phyloP scores from a whole-genome alignment of 768 basidiomycete species.

The Russula dissimulans region DNA sequence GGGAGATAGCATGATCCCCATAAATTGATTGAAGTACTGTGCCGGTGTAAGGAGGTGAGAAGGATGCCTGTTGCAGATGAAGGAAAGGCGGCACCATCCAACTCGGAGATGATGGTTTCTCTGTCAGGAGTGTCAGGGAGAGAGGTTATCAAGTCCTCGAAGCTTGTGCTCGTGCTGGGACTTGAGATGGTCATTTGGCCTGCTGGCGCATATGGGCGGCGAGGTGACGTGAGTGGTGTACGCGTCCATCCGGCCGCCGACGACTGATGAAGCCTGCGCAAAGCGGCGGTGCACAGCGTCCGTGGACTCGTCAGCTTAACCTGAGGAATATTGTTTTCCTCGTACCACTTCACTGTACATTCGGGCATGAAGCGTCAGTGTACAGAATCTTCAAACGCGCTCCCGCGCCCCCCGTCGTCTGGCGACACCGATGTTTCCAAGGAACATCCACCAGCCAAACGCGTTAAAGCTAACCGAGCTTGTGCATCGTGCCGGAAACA shows the following conservation, averaged over 20 bases:
- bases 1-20: slow-evolving; percentile 53
- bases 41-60: neutral
- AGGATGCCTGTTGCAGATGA: neutral
- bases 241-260: neutral
- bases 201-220: neutral
- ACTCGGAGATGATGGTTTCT: slow-evolving; percentile 13
- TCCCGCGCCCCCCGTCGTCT: neutral
- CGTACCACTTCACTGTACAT: neutral
- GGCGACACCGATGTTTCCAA: neutral
- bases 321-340: neutral
- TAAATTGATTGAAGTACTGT: slow-evolving; percentile 78
- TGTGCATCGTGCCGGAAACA: slow-evolving; percentile 39
- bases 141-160: neutral
- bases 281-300: neutral
- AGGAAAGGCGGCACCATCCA: slow-evolving; percentile 12
- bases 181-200: neutral
- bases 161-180: neutral
- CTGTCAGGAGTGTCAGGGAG: slow-evolving; percentile 5
- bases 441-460: slow-evolving; percentile 8
- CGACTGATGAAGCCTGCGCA: neutral
- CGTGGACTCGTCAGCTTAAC: neutral
- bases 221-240: neutral
- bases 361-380: slow-evolving; percentile 10
- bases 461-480: slow-evolving; percentile 24
- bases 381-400: neutral